Percentiles rank a stretch among this genome's conserved stretches.
These are phyloP conservation scores for Prunus persica DNA, from an alignment of 306 rosid species.

Conservation along the genomic window Prunus_persica_NCBIv2 NC_034016.1:15640501-15641000, in stretches of 20 bases:
- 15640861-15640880: neutral
- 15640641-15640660: slow-evolving; percentile 60
- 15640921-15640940: neutral
- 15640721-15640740: neutral
- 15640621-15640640: slow-evolving; percentile 74
- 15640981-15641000: neutral
- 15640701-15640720: neutral
- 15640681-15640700: neutral
- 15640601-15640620: slow-evolving; percentile 79
- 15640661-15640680: slow-evolving; percentile 73
- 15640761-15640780: neutral
- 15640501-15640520: slow-evolving; percentile 86
- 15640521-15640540: slow-evolving; percentile 89
- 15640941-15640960: neutral
- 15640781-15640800: neutral
- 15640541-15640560: slow-evolving; percentile 85
- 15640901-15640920: neutral
- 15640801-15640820: neutral
- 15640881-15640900: neutral
- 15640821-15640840: neutral
- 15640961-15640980: neutral
- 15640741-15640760: neutral
- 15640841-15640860: neutral
- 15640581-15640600: slow-evolving; percentile 64
- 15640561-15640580: slow-evolving; percentile 80